Base-by-base conservation (phyloP, 2,329 filamentous ascomycete species). In the Talaromyces funiculosus region DNA sequence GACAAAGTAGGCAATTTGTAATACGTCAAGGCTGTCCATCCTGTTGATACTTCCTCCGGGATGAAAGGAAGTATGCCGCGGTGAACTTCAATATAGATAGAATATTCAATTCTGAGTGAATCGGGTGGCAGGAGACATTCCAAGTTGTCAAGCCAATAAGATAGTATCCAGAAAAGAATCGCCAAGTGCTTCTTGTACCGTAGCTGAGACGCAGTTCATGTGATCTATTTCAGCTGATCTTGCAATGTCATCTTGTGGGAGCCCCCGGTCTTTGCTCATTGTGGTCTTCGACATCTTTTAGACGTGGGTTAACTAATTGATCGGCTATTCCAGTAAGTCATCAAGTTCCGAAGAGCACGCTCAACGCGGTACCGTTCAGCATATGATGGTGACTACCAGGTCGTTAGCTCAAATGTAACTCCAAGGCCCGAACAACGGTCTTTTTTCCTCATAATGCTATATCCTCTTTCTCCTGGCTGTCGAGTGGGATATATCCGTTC, bases 251-350 rank as follows among this genome's bases (percentile, higher is more conserved):
- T 31, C 47, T 53, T 33, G 47, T 53, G 47, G 47, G 33, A 33
- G 22, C 47, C n/a, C n/a, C n/a, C n/a, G n/a, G n/a, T n/a, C n/a
- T n/a, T n/a, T n/a, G n/a, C n/a, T n/a, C n/a, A n/a, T 40, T 8
- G 6, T 40, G 7, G 38, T 40, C 38, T 2, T 40, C 38, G 18
- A 40, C 38, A 40, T 9, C 20, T 40, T 20, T 18, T 18, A 40
- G 38, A 18, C 16, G 38, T 40, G 38, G 38, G n/a, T 42, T 24
- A 26, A 54, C 5, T 4, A 12, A 37, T 24, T 16, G 18, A 38
- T n/a, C 16, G n/a, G n/a, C n/a, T n/a, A 31, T 57, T 57, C 55
- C 55, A 57, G 22, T 57, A 57, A 37, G 49, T 37, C n/a, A 57
- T n/a, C 24, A 57, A 33, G 29, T 57, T 49, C 55, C 55, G 49